Base-by-base conservation (phyloP, 352 stramenopile species). In the Aphanomyces astaci region DNA sequence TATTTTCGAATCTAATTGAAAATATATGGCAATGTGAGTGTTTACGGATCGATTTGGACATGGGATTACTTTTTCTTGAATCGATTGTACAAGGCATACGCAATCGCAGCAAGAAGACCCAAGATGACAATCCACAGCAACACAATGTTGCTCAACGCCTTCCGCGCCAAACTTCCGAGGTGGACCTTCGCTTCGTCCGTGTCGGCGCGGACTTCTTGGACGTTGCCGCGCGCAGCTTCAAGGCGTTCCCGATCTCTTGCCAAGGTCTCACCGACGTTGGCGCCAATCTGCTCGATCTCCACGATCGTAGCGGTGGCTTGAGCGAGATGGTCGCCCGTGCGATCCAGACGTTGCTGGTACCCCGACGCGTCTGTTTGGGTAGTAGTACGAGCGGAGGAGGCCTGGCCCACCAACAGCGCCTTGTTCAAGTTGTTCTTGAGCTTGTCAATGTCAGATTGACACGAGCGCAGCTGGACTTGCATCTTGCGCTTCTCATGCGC, bases 361-460 rank as follows among this genome's bases (percentile, higher is more conserved):
- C 81, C 51, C 51, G 48, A 17, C 19, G n/a, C 51, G 25, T 17
- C 2, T n/a, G 10, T 30, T 7, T 32, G 11, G 7, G 27, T 32
- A 22, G 15, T 15, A 24, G 33, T 51, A 9, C 22, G 62, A 13
- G 45, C 40, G 5, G 32, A 15, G 4, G 88, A 75, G 57, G 79
- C 88, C 59, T 87, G 77, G 22, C 73, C 84, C 59, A 92, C 79
- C 45, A 94, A 78, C 63, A 90, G 88, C 31, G 82, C 83, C 53
- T 82, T 81, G 33, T 92, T 83, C 11, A 94, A 66, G 54, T 82
- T 84, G 15, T 84, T 86, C 71, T 94, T 94, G 66, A 94, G 86
- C 73, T 92, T 92, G 62, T 94, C 86, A 39, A 94, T 72, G 51
- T 90, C 80, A 33, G 84, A 92, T 72, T 94, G 90, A 72, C 88